Conservation (phyloP, 345 rosid species). For the Bruguiera parviflora region DNA sequence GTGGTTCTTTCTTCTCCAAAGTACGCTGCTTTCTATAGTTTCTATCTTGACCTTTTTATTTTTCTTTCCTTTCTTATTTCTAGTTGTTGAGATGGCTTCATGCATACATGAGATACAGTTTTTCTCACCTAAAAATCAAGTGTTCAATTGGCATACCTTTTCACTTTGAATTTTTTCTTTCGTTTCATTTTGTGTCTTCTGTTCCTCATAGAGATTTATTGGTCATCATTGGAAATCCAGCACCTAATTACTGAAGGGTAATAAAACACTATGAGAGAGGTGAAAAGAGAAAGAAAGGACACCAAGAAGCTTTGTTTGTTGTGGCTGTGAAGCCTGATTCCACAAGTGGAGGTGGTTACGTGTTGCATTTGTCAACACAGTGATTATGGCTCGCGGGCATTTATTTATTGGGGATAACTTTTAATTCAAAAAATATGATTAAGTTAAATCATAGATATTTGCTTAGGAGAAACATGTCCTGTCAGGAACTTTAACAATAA, state of each 20-base stretch:
- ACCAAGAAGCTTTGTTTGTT: not conserved
- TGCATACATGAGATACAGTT: not conserved
- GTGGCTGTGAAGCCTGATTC: not conserved
- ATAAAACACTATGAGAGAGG: too few relatives aligned
- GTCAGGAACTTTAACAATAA: too few relatives aligned
- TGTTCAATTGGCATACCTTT: not conserved
- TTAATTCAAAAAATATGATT: too few relatives aligned
- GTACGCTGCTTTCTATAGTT: slow-evolving; percentile 39
- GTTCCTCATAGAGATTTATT: not conserved
- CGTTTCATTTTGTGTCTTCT: not conserved
- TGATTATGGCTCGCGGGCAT: too few relatives aligned
- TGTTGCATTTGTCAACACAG: not conserved
- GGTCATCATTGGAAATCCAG: not conserved
- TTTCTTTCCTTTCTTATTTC: slow-evolving; percentile 1
- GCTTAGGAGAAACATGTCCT: too few relatives aligned
- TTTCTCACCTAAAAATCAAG: not conserved
- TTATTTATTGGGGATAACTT: too few relatives aligned
- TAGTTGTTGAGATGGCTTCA: slow-evolving; percentile 10
- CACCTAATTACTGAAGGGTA: too few relatives aligned
- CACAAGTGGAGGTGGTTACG: not conserved
- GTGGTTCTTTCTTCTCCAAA: slow-evolving; percentile 98
- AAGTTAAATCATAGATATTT: too few relatives aligned
- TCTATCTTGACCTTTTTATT: not conserved
- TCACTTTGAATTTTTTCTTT: not conserved
- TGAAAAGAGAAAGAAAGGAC: not conserved